Percentiles rank a stretch among this genome's conserved stretches.
These are phyloP conservation scores for Exophiala lecanii-corni DNA, from an alignment of 2,329 filamentous ascomycete species.

Conservation along the genomic window DNA sequence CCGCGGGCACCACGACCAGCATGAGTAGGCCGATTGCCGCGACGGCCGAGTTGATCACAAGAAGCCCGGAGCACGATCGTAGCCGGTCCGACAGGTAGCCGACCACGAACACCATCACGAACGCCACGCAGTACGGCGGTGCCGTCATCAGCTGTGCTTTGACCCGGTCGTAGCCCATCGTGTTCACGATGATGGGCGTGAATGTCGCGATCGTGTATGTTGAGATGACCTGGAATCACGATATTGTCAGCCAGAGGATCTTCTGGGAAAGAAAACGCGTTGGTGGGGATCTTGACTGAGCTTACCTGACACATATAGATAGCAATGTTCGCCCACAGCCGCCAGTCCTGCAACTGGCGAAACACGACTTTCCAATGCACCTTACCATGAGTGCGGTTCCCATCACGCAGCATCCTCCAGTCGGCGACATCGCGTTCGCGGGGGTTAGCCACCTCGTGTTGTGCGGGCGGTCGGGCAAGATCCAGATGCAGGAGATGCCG, in stretches of 20 bases:
- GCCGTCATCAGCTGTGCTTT: slow-evolving; percentile 17
- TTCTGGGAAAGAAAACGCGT: too few species aligned
- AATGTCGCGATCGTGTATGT: slow-evolving; percentile 17
- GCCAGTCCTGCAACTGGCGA: slow-evolving; percentile 12
- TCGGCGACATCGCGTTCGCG: slow-evolving; percentile 14
- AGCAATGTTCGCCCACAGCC: slow-evolving; percentile 13
- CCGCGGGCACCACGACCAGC: slow-evolving; percentile 8
- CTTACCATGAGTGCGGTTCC: slow-evolving; percentile 17
- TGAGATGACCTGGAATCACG: slow-evolving; percentile 13
- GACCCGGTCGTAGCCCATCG: slow-evolving; percentile 49
- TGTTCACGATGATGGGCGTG: slow-evolving; percentile 16
- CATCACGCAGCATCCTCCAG: slow-evolving; percentile 15
- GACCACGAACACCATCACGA: slow-evolving; percentile 16
- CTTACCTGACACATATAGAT: slow-evolving; percentile 4
- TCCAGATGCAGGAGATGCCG: slow-evolving; percentile 36
- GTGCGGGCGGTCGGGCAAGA: slow-evolving; percentile 35
- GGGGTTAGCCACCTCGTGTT: slow-evolving; percentile 32
- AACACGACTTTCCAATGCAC: slow-evolving; percentile 10
- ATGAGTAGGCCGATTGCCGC: slow-evolving; percentile 10
- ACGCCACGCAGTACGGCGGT: slow-evolving; percentile 13
- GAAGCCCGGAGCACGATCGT: slow-evolving; percentile 12
- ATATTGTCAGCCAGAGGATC: too few species aligned
- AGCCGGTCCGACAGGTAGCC: slow-evolving; percentile 13
- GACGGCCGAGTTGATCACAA: slow-evolving; percentile 15
- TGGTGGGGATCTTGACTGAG: too few species aligned